Percentiles rank a stretch among this genome's conserved stretches.
These are phyloP conservation scores for Rubia yunnanensis DNA, from an alignment of 257 asterid species.

Conservation along the genomic window DNA sequence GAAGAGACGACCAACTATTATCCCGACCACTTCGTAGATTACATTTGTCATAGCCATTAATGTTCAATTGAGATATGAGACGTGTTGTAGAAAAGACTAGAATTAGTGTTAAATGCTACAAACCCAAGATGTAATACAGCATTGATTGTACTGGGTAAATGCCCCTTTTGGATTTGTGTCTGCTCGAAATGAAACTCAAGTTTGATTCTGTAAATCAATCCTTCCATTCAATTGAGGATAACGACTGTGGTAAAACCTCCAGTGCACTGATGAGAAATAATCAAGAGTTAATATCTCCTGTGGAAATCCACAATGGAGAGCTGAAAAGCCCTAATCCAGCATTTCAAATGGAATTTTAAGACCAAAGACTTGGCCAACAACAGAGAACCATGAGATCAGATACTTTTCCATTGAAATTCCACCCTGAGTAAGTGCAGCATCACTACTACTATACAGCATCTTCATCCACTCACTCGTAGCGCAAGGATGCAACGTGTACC, in stretches of 20 bases:
- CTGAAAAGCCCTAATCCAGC: conserved; percentile 12
- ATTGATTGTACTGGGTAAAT: background rate
- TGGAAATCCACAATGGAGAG: no score
- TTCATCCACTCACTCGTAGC: conserved; percentile 90
- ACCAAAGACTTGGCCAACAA: conserved; percentile 65
- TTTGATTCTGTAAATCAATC: background rate
- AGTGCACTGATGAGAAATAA: background rate
- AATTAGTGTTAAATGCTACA: no score
- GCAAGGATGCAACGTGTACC: conserved; percentile 84
- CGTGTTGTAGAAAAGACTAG: background rate
- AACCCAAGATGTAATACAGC: no score
- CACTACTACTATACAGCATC: conserved; percentile 40
- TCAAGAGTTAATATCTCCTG: background rate
- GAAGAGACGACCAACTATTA: no score
- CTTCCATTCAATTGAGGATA: background rate
- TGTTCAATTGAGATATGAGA: no score
- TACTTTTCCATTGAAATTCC: conserved; percentile 31
- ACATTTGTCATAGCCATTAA: background rate
- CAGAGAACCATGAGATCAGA: conserved; percentile 72
- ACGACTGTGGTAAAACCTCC: background rate
- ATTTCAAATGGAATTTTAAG: conserved; percentile 48
- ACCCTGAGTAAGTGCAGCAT: conserved; percentile 19
- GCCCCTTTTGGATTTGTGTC: background rate
- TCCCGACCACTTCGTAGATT: no score
- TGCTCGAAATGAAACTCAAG: background rate